phyloP scores from a whole-genome alignment of 2,329 filamentous ascomycete genomes.

The Microsporum canis region DNA sequence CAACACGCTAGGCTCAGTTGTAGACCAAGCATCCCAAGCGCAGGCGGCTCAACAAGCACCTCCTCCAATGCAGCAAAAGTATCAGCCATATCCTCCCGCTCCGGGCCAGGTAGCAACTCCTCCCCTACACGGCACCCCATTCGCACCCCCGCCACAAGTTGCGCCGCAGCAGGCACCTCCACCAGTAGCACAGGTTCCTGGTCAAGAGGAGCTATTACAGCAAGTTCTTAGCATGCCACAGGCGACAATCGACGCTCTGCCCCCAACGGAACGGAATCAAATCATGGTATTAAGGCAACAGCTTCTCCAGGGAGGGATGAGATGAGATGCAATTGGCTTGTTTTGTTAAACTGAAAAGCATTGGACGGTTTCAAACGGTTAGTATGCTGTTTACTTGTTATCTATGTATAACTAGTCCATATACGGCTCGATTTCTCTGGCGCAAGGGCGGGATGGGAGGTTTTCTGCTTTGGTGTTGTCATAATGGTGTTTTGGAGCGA shows the following conservation, averaged over 20 bases:
- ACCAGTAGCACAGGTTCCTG: conserved; percentile 36
- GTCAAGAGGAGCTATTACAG: conserved; percentile 63
- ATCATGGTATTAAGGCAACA: conserved; percentile 64
- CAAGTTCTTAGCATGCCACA: conserved; percentile 73
- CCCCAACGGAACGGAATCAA: conserved; percentile 63
- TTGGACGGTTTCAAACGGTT: not conserved
- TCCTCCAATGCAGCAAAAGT: conserved; percentile 27
- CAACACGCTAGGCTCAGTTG: conserved; percentile 65
- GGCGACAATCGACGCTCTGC: conserved; percentile 66
- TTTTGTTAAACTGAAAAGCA: not conserved
- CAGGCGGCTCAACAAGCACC: conserved; percentile 31
- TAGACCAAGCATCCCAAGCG: conserved; percentile 48
- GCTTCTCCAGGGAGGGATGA: conserved; percentile 73
- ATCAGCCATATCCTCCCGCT: conserved; percentile 27
- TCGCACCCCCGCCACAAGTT: conserved; percentile 30
- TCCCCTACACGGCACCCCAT: conserved; percentile 35
- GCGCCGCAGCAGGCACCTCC: conserved; percentile 33
- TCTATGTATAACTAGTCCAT: conserved; percentile 1
- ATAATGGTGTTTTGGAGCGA: not conserved
- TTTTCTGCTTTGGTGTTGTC: not conserved
- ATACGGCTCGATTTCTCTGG: not conserved
- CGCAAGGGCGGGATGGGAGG: not conserved
- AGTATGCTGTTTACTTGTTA: conserved; percentile 1
- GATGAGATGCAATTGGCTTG: conserved; percentile 46
- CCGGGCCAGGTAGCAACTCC: conserved; percentile 43